These are phyloP conservation scores for Didymella pinodella DNA, from an alignment of 2,329 filamentous ascomycete species.

Conservation along the genomic window DNA sequence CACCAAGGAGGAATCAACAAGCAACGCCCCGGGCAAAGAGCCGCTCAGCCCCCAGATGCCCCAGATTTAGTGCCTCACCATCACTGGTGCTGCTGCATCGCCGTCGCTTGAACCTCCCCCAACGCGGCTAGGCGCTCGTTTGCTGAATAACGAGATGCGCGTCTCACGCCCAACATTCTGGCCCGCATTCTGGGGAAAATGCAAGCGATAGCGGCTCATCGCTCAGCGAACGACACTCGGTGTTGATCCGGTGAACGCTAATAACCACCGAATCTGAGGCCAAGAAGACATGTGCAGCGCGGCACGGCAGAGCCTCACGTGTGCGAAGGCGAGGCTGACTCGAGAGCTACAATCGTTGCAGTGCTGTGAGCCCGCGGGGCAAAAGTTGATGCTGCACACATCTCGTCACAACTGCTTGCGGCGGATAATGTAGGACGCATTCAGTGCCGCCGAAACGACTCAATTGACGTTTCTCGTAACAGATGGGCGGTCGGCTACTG, in stretches of 20 bases:
- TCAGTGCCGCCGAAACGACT: constrained; percentile 5
- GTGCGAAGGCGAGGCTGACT: constrained; percentile 13
- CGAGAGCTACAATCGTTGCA: not conserved
- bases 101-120: constrained; percentile 10
- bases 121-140: constrained; percentile 15
- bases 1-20: not conserved
- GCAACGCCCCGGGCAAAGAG: constrained; percentile 18
- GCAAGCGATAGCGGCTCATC: constrained; percentile 9
- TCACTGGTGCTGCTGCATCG: constrained; percentile 3
- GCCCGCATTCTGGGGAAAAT: constrained; percentile 7
- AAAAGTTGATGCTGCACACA: not conserved
- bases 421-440: not conserved
- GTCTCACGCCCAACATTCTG: constrained; percentile 9
- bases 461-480: constrained; percentile 1
- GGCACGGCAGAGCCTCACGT: constrained; percentile 18
- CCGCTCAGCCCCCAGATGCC: constrained; percentile 18
- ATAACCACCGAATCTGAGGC: constrained; percentile 8
- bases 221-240: constrained; percentile 15
- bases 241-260: constrained; percentile 15
- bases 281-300: constrained; percentile 7
- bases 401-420: constrained; percentile 9
- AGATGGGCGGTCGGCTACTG: not conserved
- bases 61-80: constrained; percentile 13
- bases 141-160: not conserved
- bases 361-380: not conserved